Conservation (phyloP, 2,329 filamentous ascomycete species). For the Arthrobotrys pseudoclavata region DNA sequence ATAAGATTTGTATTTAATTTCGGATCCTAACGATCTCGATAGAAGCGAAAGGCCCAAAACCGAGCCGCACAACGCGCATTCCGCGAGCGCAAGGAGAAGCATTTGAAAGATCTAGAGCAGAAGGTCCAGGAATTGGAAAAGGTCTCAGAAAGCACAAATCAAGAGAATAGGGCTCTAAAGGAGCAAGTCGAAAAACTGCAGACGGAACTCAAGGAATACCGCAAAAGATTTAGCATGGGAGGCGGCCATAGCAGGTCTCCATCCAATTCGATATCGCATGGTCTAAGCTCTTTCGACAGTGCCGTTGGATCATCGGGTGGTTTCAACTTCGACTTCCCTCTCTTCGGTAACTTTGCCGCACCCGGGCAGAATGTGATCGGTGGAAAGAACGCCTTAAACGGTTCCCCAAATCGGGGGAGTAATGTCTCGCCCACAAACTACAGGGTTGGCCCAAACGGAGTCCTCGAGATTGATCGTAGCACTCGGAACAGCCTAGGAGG, state of each 20-base stretch:
- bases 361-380: slow-evolving; percentile 48
- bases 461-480: slow-evolving; percentile 50
- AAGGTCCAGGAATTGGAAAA: slow-evolving; percentile 84
- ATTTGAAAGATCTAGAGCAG: slow-evolving; percentile 84
- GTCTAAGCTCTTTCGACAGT: slow-evolving; percentile 65
- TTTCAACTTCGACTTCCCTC: slow-evolving; percentile 96
- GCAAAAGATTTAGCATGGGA: slow-evolving; percentile 80
- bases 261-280: slow-evolving; percentile 69
- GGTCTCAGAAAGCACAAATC: slow-evolving; percentile 82
- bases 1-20: slow-evolving; percentile 60
- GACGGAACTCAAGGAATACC: slow-evolving; percentile 87
- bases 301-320: slow-evolving; percentile 60
- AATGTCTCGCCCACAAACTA: slow-evolving; percentile 51
- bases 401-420: slow-evolving; percentile 44
- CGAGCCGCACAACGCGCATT: slow-evolving; percentile 92
- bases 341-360: slow-evolving; percentile 79
- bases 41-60: slow-evolving; percentile 98
- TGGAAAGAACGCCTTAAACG: slow-evolving; percentile 33
- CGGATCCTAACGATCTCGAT: slow-evolving; percentile 59
- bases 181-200: slow-evolving; percentile 91
- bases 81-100: slow-evolving; percentile 93
- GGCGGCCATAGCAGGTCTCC: slow-evolving; percentile 68
- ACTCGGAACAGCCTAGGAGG: slow-evolving; percentile 33
- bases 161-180: slow-evolving; percentile 86
- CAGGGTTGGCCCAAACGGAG: slow-evolving; percentile 49